Conservation (phyloP, 2,329 filamentous ascomycete species). For the Rutstroemia sp. region DNA sequence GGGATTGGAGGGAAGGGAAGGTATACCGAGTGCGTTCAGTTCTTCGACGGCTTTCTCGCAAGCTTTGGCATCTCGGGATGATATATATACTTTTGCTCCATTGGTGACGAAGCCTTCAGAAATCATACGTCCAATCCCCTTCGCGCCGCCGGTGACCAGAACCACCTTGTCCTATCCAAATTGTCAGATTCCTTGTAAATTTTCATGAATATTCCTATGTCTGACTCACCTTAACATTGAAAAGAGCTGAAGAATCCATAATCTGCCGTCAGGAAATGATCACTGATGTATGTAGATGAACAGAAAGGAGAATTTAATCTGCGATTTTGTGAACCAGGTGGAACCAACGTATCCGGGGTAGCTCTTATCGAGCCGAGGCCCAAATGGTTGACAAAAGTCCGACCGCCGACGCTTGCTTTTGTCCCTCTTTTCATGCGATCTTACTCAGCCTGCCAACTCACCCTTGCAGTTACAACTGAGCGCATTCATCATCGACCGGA, state of each 20-base stretch:
- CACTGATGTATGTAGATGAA: neutral
- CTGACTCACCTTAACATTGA: slow-evolving; percentile 48
- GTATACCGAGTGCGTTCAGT: slow-evolving; percentile 44
- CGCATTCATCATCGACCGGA: no score
- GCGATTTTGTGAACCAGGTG: no score
- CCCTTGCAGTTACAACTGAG: no score
- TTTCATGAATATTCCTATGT: neutral
- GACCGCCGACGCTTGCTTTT: neutral
- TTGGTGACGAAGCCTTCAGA: slow-evolving; percentile 57
- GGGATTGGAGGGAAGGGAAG: neutral
- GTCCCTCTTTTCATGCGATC: no score
- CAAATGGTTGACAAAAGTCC: neutral
- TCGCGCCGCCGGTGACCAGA: slow-evolving; percentile 50
- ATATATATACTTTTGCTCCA: slow-evolving; percentile 63
- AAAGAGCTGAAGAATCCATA: slow-evolving; percentile 50
- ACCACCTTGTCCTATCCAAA: slow-evolving; percentile 43
- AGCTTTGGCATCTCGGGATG: slow-evolving; percentile 54
- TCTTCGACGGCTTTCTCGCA: slow-evolving; percentile 53
- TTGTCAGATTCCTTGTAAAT: slow-evolving; percentile 3
- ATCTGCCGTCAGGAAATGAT: slow-evolving; percentile 5
- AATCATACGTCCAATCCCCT: slow-evolving; percentile 63
- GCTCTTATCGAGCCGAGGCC: neutral
- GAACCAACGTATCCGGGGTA: neutral
- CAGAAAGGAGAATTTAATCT: neutral
- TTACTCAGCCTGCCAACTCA: no score